phyloP scores from a whole-genome alignment of 2,329 filamentous ascomycete species.

The Teratosphaeria epicoccoides region DNA sequence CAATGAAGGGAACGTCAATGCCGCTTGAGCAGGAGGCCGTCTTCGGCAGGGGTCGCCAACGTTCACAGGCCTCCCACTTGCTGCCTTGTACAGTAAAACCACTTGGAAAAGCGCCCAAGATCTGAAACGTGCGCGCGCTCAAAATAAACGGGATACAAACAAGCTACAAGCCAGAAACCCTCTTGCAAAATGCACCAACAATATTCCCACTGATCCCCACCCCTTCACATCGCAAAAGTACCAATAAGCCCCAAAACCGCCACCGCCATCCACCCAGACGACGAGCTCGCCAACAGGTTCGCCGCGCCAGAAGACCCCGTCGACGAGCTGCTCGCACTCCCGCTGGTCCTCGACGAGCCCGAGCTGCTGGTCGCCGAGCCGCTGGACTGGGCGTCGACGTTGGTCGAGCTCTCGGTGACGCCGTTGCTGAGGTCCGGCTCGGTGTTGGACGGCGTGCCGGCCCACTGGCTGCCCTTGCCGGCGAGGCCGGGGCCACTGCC shows the following conservation, averaged over 20 bases:
- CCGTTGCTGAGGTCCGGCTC: conserved; percentile 31
- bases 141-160: background rate
- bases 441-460: conserved; percentile 39
- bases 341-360: background rate
- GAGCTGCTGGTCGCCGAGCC: background rate
- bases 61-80: background rate
- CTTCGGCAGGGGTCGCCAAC: background rate
- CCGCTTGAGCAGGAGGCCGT: background rate
- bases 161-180: background rate
- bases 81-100: background rate
- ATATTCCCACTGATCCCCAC: background rate
- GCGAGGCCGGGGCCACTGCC: conserved; percentile 45
- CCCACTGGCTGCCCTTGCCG: conserved; percentile 36
- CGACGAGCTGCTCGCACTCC: background rate
- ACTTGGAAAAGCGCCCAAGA: background rate
- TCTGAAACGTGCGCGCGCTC: background rate
- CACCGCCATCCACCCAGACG: background rate
- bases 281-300: background rate
- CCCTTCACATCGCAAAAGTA: background rate
- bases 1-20: background rate
- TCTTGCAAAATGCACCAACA: background rate
- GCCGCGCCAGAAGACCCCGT: background rate
- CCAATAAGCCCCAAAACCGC: background rate
- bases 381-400: background rate
- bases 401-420: conserved; percentile 3